Conservation (phyloP, 805 yeast species). For the Monosporozyma solicola region DNA sequence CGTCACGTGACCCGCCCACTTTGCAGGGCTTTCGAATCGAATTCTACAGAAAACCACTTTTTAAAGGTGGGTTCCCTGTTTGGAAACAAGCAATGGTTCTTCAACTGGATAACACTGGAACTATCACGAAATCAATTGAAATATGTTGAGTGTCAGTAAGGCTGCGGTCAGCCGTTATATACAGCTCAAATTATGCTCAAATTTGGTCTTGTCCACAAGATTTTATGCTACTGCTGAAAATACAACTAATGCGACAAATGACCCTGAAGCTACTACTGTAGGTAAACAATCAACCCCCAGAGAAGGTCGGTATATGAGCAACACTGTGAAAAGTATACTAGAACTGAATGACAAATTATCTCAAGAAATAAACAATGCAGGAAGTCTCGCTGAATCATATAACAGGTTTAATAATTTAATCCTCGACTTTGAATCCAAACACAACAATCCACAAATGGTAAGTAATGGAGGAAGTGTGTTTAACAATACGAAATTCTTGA, state of each 20-base stretch:
- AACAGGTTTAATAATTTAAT: not conserved
- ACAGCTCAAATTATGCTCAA: not conserved
- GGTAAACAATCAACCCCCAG: not conserved
- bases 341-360: slow-evolving; percentile 3
- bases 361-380: not conserved
- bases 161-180: not conserved
- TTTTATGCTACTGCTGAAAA: not conserved
- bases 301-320: not conserved
- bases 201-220: not conserved
- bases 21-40: too few relatives aligned
- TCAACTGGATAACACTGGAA: too few relatives aligned
- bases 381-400: not conserved
- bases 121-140: not conserved
- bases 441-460: not conserved
- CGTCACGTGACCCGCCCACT: too few relatives aligned
- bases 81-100: too few relatives aligned
- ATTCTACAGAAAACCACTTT: too few relatives aligned
- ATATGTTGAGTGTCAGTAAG: not conserved
- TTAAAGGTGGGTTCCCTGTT: too few relatives aligned
- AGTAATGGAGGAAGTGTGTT: not conserved
- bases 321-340: not conserved
- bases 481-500: not conserved
- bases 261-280: not conserved
- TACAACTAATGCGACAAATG: not conserved
- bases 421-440: not conserved